phyloP scores from a whole-genome alignment of 306 rosid species.

The Clitoria ternatea region DNA sequence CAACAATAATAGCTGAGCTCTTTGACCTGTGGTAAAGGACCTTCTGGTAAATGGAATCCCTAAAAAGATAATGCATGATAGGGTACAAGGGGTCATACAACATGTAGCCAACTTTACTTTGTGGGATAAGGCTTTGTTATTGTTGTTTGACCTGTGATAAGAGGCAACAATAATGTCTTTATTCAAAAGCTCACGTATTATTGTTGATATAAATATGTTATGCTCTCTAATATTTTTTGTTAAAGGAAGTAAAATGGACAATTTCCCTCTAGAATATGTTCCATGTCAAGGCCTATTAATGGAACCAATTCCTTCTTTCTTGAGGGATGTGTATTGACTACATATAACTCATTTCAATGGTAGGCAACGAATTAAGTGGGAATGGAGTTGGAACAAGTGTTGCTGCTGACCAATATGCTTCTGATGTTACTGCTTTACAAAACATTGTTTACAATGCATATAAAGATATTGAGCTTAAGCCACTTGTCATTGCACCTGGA shows the following conservation, averaged over 20 bases:
- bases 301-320: background rate
- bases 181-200: background rate
- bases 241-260: background rate
- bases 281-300: background rate
- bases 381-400: conserved; percentile 76
- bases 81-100: too few species aligned
- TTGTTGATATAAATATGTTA: background rate
- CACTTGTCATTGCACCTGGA: conserved; percentile 83
- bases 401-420: conserved; percentile 69
- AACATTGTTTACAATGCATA: conserved; percentile 48
- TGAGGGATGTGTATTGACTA: background rate
- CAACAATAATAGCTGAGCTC: too few species aligned
- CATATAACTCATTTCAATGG: background rate
- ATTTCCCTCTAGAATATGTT: background rate
- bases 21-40: too few species aligned
- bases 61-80: too few species aligned
- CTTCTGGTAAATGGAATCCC: too few species aligned
- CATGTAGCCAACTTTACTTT: too few species aligned
- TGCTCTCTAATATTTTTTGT: background rate
- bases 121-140: too few species aligned
- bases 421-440: conserved; percentile 51
- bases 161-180: too few species aligned
- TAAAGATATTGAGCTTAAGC: conserved; percentile 45
- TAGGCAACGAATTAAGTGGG: conserved; percentile 88
- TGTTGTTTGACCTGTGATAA: too few species aligned